Evolutionary conservation across 2,329 filamentous ascomycete genomes (phyloP).

Genomic region (Fusarium bulbicola): DNA sequence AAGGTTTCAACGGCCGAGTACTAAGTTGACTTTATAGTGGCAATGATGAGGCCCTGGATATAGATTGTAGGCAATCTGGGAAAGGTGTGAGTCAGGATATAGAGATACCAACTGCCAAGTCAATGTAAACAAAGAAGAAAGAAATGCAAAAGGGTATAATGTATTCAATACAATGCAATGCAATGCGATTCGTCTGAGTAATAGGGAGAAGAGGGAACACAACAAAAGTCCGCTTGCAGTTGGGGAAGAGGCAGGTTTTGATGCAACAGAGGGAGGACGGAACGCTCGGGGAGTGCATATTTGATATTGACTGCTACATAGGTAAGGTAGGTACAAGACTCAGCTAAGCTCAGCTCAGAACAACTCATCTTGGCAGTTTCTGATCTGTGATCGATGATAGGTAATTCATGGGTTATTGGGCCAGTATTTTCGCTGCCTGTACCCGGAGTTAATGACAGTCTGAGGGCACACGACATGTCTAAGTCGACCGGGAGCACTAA

Average conservation of each 20-base stretch:
- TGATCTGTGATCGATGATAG: not conserved
- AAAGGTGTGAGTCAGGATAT: not conserved
- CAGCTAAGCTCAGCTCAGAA: not conserved
- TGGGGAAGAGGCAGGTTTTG: slow-evolving; percentile 21
- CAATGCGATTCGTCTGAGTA: not conserved
- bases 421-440: not conserved
- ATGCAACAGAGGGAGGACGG: slow-evolving; percentile 8
- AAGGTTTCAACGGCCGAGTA: not conserved
- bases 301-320: slow-evolving; percentile 6
- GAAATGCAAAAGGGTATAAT: not conserved
- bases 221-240: not conserved
- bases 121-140: not conserved
- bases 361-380: not conserved
- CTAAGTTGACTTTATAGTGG: not conserved
- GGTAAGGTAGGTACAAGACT: not conserved
- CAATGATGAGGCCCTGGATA: not conserved
- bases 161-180: not conserved
- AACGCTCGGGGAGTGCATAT: slow-evolving; percentile 13
- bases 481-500: slow-evolving; percentile 16
- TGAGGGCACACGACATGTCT: slow-evolving; percentile 28
- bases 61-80: not conserved
- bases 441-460: slow-evolving; percentile 11
- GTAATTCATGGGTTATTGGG: not conserved
- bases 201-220: not conserved
- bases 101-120: not conserved